These are phyloP conservation scores for Guadua angustifolia DNA, from an alignment of 176 grass and related monocot species.

Conservation along the genomic window DNA sequence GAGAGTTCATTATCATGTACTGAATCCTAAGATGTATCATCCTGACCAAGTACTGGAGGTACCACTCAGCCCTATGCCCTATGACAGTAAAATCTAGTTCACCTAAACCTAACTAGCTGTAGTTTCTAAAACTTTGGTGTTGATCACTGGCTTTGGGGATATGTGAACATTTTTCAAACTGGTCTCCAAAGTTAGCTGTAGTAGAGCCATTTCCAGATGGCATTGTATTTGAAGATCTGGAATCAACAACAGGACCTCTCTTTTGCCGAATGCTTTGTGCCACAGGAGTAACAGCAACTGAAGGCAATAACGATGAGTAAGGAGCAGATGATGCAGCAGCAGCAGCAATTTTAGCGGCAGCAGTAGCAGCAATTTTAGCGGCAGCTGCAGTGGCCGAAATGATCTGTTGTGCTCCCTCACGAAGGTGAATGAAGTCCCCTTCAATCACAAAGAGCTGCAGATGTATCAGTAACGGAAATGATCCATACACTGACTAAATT, in stretches of 20 bases:
- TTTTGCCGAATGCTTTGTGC: constrained; percentile 75
- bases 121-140: constrained; percentile 39
- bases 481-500: constrained; percentile 8
- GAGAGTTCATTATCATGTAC: no score
- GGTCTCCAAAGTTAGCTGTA: constrained; percentile 46
- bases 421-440: constrained; percentile 92
- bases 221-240: constrained; percentile 53
- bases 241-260: constrained; percentile 51
- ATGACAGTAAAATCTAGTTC: no score
- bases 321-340: constrained; percentile 74
- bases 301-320: constrained; percentile 71
- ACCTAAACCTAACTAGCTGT: no score
- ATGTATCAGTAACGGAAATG: constrained; percentile 9
- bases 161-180: constrained; percentile 42
- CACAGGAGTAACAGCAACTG: constrained; percentile 95
- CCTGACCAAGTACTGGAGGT: no score
- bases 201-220: constrained; percentile 55
- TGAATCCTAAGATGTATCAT: no score
- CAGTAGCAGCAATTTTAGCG: no score
- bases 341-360: constrained; percentile 94
- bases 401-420: constrained; percentile 93
- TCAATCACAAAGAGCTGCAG: constrained; percentile 96
- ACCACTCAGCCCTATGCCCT: no score
- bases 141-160: constrained; percentile 34
- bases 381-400: constrained; percentile 94